Evolutionary conservation across 1,284 basidiomycete genomes (phyloP).

Genomic region (Meira miltonrushii): DNA sequence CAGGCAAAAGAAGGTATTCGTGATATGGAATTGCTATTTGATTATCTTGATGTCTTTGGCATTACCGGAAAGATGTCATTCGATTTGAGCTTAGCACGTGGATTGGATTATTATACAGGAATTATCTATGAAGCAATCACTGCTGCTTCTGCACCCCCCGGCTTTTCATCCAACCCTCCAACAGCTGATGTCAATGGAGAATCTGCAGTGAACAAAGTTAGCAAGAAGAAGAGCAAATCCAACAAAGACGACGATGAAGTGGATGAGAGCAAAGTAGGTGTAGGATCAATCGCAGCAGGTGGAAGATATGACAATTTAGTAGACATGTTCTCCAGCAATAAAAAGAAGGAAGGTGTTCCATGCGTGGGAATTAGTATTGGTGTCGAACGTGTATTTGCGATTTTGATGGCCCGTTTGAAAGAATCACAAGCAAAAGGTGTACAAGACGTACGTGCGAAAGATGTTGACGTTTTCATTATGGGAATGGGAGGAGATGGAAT

Average conservation of each 20-base stretch:
- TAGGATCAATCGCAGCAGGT: constrained; percentile 94
- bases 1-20: constrained; percentile 72
- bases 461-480: constrained; percentile 91
- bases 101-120: constrained; percentile 97
- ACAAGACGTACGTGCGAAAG: constrained; percentile 68
- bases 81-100: constrained; percentile 90
- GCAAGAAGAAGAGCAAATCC: constrained; percentile 57
- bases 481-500: constrained; percentile 78
- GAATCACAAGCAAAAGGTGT: constrained; percentile 59
- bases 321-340: constrained; percentile 77
- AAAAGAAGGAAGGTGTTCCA: constrained; percentile 68
- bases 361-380: constrained; percentile 93
- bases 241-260: constrained; percentile 70
- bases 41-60: constrained; percentile 74
- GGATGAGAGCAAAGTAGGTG: constrained; percentile 87
- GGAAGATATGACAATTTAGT: constrained; percentile 97
- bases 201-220: constrained; percentile 52
- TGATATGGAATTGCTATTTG: constrained; percentile 87
- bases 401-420: constrained; percentile 79
- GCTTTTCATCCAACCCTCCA: constrained; percentile 54
- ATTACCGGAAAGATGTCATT: constrained; percentile 76
- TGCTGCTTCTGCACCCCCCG: constrained; percentile 84
- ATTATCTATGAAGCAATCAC: constrained; percentile 97
- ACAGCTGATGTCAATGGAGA: constrained; percentile 54
- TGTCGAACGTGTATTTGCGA: constrained; percentile 89